Conservation (phyloP, 2,329 filamentous ascomycete genomes). For the Hypoxylon sp. region DNA sequence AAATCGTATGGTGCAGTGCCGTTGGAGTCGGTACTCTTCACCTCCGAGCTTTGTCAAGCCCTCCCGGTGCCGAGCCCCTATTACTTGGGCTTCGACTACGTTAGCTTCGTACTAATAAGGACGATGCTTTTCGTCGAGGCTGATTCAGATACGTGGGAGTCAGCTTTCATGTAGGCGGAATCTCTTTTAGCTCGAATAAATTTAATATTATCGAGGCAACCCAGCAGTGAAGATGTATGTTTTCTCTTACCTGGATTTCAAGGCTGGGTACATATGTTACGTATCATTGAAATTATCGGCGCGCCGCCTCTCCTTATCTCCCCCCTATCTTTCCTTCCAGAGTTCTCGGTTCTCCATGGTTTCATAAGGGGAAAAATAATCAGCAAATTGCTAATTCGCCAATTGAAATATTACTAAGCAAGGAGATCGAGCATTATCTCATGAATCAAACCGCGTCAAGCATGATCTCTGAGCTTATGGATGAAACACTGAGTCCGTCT, state of each 20-base stretch:
- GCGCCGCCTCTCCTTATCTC: too few species aligned
- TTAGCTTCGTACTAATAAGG: slow-evolving; percentile 35
- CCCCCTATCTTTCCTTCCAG: too few species aligned
- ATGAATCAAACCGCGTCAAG: slow-evolving; percentile 15
- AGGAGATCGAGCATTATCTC: slow-evolving; percentile 37
- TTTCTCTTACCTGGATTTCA: slow-evolving; percentile 33
- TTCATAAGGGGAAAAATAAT: background rate
- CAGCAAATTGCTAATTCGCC: background rate
- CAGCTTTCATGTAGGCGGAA: slow-evolving; percentile 28
- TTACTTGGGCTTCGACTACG: slow-evolving; percentile 27
- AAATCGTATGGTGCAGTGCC: slow-evolving; percentile 21
- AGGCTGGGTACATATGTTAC: slow-evolving; percentile 40
- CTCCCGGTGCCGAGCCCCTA: slow-evolving; percentile 23
- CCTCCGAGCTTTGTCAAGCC: slow-evolving; percentile 36
- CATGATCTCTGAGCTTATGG: slow-evolving; percentile 25
- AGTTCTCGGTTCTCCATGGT: background rate
- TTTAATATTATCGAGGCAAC: slow-evolving; percentile 2
- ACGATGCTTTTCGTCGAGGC: slow-evolving; percentile 35
- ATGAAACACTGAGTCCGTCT: slow-evolving; percentile 21
- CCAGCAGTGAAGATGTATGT: slow-evolving; percentile 26
- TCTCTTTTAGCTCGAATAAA: slow-evolving; percentile 29
- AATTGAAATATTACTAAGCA: slow-evolving; percentile 5
- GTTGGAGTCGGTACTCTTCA: slow-evolving; percentile 33
- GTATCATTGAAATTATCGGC: too few species aligned
- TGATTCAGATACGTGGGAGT: slow-evolving; percentile 39